Conservation (phyloP, 1,284 basidiomycete species). For the Tetrapyrgos nigripes region DNA sequence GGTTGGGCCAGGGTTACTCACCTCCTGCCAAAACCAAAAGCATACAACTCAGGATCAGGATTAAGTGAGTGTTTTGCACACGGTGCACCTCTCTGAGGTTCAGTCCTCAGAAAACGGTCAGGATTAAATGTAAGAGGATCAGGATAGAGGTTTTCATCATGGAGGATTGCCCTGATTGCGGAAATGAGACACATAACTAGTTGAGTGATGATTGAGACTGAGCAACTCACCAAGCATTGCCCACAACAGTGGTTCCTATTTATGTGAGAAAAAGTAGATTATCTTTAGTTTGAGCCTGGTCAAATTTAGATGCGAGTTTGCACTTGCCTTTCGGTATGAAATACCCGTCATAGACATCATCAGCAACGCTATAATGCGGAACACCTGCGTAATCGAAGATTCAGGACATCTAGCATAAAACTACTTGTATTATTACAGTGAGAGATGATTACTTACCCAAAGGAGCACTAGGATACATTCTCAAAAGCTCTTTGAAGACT, state of each 20-base stretch:
- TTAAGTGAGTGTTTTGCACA: background rate
- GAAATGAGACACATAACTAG: no score
- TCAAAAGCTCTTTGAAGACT: background rate
- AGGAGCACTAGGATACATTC: background rate
- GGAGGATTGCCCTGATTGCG: background rate
- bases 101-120: background rate
- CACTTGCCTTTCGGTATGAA: background rate
- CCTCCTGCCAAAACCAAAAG: background rate
- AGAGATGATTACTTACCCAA: background rate
- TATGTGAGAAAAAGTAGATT: no score
- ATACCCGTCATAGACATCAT: background rate
- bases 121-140: background rate
- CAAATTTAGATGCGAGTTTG: no score
- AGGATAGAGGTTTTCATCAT: background rate
- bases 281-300: no score
- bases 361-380: background rate
- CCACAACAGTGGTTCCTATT: no score
- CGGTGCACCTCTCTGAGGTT: no score
- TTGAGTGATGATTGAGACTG: no score
- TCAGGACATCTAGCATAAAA: background rate
- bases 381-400: background rate
- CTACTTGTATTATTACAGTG: background rate
- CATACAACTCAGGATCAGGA: background rate
- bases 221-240: no score
- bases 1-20: no score